phyloP scores from a whole-genome alignment of 495 filamentous ascomycete species.

The Cairneyella variabilis region DNA sequence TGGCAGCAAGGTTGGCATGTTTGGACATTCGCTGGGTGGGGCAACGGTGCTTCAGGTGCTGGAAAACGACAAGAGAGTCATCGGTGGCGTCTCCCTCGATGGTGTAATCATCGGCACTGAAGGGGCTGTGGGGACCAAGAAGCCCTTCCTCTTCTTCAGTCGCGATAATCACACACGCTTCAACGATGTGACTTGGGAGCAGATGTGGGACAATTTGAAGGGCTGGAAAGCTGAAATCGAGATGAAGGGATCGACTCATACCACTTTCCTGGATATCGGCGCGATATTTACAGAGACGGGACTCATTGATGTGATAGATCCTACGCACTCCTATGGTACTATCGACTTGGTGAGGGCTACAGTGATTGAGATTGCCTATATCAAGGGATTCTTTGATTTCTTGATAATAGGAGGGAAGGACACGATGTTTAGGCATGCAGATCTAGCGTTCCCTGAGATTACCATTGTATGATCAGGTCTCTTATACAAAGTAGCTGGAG shows the following conservation, averaged over 20 bases:
- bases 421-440: not conserved
- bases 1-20: conserved; percentile 29
- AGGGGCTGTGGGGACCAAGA: not conserved
- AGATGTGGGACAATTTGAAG: not conserved
- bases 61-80: not conserved
- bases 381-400: not conserved
- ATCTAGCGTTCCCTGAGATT: not conserved
- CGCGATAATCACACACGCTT: not conserved
- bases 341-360: not conserved
- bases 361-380: not conserved
- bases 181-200: not conserved
- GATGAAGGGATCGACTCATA: not conserved
- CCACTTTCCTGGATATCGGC: not conserved
- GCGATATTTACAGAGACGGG: not conserved
- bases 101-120: not conserved
- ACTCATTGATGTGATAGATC: not conserved
- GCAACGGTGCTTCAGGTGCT: not conserved
- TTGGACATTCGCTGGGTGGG: conserved; percentile 48
- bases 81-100: conserved; percentile 1
- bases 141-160: not conserved
- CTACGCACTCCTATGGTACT: not conserved
- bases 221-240: conserved; percentile 2
- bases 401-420: not conserved
- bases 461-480: not conserved
- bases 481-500: no score